phyloP scores from a whole-genome alignment of 169 alveolate genomes.

The Cystoisospora suis region DNA sequence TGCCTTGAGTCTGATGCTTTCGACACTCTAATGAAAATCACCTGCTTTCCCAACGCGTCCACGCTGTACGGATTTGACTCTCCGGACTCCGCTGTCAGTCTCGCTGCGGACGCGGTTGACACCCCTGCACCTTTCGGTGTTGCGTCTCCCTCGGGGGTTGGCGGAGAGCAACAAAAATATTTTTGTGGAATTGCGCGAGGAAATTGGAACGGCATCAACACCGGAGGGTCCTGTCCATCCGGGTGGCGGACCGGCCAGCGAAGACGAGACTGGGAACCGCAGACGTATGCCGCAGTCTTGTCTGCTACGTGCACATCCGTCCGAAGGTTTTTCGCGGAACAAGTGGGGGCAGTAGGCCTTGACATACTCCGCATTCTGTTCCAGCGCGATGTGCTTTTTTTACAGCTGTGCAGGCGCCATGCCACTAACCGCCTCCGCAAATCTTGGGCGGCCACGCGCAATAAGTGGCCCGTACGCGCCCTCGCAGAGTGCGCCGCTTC shows the following conservation, averaged over 20 bases:
- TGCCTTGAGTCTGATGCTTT: conserved; percentile 41
- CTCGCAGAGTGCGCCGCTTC: no score
- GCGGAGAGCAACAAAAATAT: no score
- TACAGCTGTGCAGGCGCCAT: conserved; percentile 29
- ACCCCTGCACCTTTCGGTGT: no score
- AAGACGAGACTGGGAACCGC: background rate
- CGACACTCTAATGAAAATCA: conserved; percentile 49
- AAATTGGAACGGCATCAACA: background rate
- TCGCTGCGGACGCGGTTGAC: no score
- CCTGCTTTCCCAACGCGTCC: conserved; percentile 37
- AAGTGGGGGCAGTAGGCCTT: conserved; percentile 44
- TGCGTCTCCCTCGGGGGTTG: no score
- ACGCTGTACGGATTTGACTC: background rate
- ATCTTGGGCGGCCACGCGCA: no score
- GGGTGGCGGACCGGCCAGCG: background rate
- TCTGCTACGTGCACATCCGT: background rate
- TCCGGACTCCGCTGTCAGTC: background rate
- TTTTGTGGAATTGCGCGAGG: no score
- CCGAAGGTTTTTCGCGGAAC: conserved; percentile 30
- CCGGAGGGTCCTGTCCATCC: background rate
- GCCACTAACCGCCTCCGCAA: background rate
- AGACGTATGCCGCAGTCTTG: background rate
- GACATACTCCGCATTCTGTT: conserved; percentile 54
- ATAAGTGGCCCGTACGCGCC: no score
- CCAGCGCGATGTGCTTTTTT: conserved; percentile 59